Evolutionary conservation across 257 asterid species (phyloP).

Genomic region (Solanum raphanifolium): DNA sequence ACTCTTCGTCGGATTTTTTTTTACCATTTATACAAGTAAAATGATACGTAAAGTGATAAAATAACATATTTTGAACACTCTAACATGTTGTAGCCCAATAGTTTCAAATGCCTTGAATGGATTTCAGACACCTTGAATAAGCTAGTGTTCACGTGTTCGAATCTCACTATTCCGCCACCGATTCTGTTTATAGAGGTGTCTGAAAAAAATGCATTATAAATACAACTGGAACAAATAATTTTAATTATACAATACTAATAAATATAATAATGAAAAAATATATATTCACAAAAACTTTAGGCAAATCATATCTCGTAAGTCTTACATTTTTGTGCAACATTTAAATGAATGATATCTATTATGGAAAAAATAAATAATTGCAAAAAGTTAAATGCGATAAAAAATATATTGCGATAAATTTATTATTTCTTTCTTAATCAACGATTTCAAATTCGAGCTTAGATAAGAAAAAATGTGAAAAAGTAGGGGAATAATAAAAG

Average conservation of each 20-base stretch:
- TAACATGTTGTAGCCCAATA: no score
- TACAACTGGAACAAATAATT: neutral
- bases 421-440: no score
- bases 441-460: neutral
- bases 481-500: neutral
- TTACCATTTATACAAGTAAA: no score
- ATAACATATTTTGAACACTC: no score
- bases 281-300: neutral
- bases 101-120: neutral
- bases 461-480: neutral
- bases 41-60: no score
- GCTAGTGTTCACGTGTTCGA: no score
- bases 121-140: no score
- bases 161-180: fast-evolving
- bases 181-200: no score
- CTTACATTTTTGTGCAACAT: neutral
- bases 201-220: fast-evolving
- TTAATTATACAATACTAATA: neutral
- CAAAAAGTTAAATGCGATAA: no score
- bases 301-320: neutral
- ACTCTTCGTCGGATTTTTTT: neutral
- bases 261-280: neutral
- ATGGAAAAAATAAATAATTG: no score
- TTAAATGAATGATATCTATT: no score
- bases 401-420: fast-evolving